These are phyloP conservation scores for Juglanconis oblonga DNA, from an alignment of 2,329 filamentous ascomycete species.

Conservation along the genomic window DNA sequence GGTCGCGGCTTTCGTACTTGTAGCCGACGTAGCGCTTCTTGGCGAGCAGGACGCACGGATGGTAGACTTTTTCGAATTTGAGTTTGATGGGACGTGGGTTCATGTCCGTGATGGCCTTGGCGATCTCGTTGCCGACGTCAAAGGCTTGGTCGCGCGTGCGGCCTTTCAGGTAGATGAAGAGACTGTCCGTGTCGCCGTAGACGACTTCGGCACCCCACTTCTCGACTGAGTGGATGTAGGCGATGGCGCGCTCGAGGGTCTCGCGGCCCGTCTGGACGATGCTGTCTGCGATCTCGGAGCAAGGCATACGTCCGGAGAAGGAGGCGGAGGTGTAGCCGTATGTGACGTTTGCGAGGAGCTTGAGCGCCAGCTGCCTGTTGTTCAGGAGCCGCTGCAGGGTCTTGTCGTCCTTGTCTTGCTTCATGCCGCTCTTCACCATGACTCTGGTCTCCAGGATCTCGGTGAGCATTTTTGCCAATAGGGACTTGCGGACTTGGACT, in stretches of 20 bases:
- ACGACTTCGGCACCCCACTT: constrained; percentile 95
- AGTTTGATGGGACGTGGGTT: constrained; percentile 92
- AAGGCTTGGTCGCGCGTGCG: constrained; percentile 87
- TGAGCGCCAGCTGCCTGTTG: constrained; percentile 89
- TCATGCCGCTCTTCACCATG: constrained; percentile 98
- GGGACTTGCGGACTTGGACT: constrained; percentile 78
- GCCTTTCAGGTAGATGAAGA: constrained; percentile 88
- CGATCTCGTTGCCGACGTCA: constrained; percentile 87
- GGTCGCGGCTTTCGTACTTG: constrained; percentile 80
- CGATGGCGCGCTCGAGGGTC: constrained; percentile 90
- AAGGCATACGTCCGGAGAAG: constrained; percentile 96
- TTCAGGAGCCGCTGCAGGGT: constrained; percentile 83
- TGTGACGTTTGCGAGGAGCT: constrained; percentile 96
- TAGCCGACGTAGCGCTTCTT: constrained; percentile 99
- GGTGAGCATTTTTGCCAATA: constrained; percentile 92
- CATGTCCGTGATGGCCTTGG: constrained; percentile 78
- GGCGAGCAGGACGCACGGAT: constrained; percentile 87
- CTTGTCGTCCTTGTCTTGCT: constrained; percentile 84
- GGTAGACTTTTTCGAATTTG: constrained; percentile 98
- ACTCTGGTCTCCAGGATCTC: constrained; percentile 94
- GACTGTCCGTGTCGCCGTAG: constrained; percentile 94
- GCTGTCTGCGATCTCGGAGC: constrained; percentile 94
- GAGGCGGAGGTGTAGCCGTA: constrained; percentile 97
- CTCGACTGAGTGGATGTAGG: constrained; percentile 82
- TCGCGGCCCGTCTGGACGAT: constrained; percentile 96